These are phyloP conservation scores for Leccinum broughii DNA, from an alignment of 768 basidiomycete species.

Conservation along the genomic window DNA sequence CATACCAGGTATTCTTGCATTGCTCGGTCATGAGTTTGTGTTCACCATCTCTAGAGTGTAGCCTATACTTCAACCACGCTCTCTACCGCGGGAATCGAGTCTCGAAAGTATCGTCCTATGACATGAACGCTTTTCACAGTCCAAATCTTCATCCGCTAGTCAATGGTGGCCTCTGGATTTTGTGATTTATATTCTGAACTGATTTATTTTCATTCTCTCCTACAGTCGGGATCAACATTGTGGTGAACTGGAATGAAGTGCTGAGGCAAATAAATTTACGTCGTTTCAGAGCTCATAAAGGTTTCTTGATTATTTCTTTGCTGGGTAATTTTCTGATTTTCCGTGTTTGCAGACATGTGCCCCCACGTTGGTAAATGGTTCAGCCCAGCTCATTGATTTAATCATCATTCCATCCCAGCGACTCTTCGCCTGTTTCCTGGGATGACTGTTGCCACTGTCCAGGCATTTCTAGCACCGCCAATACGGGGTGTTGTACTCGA, in stretches of 20 bases:
- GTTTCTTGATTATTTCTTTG: slow-evolving; percentile 33
- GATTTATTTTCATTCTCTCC: slow-evolving; percentile 1
- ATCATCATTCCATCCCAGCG: slow-evolving; percentile 44
- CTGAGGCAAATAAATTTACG: slow-evolving; percentile 77
- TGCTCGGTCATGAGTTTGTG: not conserved
- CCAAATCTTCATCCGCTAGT: slow-evolving; percentile 84
- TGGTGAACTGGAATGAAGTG: slow-evolving; percentile 87
- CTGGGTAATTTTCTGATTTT: slow-evolving; percentile 12
- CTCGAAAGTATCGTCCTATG: slow-evolving; percentile 78
- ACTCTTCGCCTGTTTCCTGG: slow-evolving; percentile 87
- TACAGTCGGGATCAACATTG: slow-evolving; percentile 85
- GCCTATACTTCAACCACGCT: slow-evolving; percentile 87
- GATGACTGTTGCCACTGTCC: slow-evolving; percentile 72
- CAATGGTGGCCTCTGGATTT: slow-evolving; percentile 49
- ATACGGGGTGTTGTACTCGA: slow-evolving; percentile 84
- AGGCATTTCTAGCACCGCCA: slow-evolving; percentile 72
- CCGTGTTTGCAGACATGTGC: slow-evolving; percentile 59
- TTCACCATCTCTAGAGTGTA: slow-evolving; percentile 57
- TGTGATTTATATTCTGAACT: not conserved
- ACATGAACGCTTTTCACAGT: slow-evolving; percentile 80
- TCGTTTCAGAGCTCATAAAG: slow-evolving; percentile 80
- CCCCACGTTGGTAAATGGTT: slow-evolving; percentile 69
- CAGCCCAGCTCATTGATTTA: slow-evolving; percentile 2
- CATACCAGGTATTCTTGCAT: slow-evolving; percentile 67
- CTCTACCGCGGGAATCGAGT: slow-evolving; percentile 86